These are phyloP conservation scores for Daedaleopsis nitida DNA, from an alignment of 768 basidiomycete species.

Conservation along the genomic window DNA sequence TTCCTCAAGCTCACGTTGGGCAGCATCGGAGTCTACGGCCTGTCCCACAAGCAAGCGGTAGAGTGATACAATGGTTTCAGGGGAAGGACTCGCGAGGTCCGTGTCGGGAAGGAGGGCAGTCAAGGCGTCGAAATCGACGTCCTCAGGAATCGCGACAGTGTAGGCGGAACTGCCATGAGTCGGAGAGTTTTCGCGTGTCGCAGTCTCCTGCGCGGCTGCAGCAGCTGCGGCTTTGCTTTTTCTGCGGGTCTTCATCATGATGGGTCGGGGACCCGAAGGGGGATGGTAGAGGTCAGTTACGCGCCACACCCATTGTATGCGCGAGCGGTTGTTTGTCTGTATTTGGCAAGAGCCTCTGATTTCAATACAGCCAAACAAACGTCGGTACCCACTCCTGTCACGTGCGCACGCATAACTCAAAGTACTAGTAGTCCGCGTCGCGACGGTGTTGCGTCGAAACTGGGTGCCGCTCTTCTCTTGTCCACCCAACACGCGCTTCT, in stretches of 20 bases:
- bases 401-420: slow-evolving; percentile 12
- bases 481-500: background rate
- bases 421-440: slow-evolving; percentile 9
- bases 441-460: slow-evolving; percentile 7
- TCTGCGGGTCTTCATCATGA: slow-evolving; percentile 56
- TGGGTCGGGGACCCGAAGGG: slow-evolving; percentile 21
- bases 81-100: slow-evolving; percentile 54
- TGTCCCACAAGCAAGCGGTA: slow-evolving; percentile 67
- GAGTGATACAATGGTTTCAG: slow-evolving; percentile 60
- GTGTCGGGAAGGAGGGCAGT: slow-evolving; percentile 62
- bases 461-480: background rate
- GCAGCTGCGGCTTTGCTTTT: slow-evolving; percentile 58
- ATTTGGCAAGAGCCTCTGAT: slow-evolving; percentile 26
- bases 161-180: slow-evolving; percentile 35
- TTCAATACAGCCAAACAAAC: slow-evolving; percentile 26
- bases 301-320: slow-evolving; percentile 17
- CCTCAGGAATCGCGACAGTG: slow-evolving; percentile 57
- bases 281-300: slow-evolving; percentile 13
- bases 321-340: slow-evolving; percentile 25
- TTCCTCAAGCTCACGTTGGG: slow-evolving; percentile 69
- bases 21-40: slow-evolving; percentile 52
- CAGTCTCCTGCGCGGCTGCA: slow-evolving; percentile 31
- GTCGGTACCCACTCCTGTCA: slow-evolving; percentile 8
- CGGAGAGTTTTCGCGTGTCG: slow-evolving; percentile 35
- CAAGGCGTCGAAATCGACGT: slow-evolving; percentile 65